Conservation (phyloP, 2,329 filamentous ascomycete species). For the Neoscytalidium dimidiatum region DNA sequence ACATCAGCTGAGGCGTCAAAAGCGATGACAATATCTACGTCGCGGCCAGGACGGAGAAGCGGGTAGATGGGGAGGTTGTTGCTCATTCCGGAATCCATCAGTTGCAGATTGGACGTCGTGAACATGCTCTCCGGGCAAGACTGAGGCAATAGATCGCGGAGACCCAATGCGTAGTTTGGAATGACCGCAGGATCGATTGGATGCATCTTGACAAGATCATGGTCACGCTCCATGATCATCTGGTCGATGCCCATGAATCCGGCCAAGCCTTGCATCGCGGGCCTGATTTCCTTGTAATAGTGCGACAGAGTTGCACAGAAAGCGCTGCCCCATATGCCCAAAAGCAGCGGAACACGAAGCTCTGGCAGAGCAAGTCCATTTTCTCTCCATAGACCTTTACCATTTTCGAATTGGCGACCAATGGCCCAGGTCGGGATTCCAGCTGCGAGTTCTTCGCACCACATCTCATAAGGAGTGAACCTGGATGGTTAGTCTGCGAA, state of each 20-base stretch:
- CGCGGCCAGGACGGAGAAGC: slow-evolving; percentile 79
- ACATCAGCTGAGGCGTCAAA: slow-evolving; percentile 96
- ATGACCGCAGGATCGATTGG: slow-evolving; percentile 90
- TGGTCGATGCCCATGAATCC: slow-evolving; percentile 79
- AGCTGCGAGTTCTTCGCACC: slow-evolving; percentile 86
- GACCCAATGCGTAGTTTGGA: slow-evolving; percentile 84
- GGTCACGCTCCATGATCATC: slow-evolving; percentile 77
- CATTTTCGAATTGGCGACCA: slow-evolving; percentile 77
- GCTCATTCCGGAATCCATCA: slow-evolving; percentile 97
- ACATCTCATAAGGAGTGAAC: slow-evolving; percentile 85
- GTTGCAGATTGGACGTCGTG: slow-evolving; percentile 61
- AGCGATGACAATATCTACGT: slow-evolving; percentile 86
- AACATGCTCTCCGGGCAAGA: slow-evolving; percentile 80
- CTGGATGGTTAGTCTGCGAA: slow-evolving; percentile 22
- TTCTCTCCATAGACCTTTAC: slow-evolving; percentile 63
- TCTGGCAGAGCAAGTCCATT: slow-evolving; percentile 78
- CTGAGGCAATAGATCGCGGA: slow-evolving; percentile 72
- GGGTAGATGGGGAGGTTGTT: slow-evolving; percentile 98
- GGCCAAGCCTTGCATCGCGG: slow-evolving; percentile 71
- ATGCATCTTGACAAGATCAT: slow-evolving; percentile 87
- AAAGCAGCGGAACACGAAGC: slow-evolving; percentile 75
- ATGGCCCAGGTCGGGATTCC: slow-evolving; percentile 95
- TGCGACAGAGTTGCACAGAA: slow-evolving; percentile 95
- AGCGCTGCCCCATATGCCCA: slow-evolving; percentile 95
- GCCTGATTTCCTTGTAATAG: slow-evolving; percentile 93